Base-by-base conservation (phyloP, 306 rosid genomes). In the Prunus davidiana region DNA sequence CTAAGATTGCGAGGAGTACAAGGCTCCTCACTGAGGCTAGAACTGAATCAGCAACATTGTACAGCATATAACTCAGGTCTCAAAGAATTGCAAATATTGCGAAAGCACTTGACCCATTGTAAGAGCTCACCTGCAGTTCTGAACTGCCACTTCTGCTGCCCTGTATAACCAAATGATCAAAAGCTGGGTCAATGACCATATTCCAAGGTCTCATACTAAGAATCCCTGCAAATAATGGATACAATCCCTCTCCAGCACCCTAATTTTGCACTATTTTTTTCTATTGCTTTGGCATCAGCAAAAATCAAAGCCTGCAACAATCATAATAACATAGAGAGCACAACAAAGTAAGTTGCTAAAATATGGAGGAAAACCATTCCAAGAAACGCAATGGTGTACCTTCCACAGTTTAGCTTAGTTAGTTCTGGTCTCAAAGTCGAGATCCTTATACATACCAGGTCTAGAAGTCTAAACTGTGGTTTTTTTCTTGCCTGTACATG, bases 181-280 rank as follows among this genome's bases (percentile, higher is more conserved):
- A 80, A 12, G 99, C 80, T 67, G 86, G 78, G 79, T 92, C 97
- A 58, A 90, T 86, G 74, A 95, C 97, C 72, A 90, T 87, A 79
- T 89, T 81, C 99, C 99, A 95, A 73, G 99, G 99, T 73, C 90
- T 89, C 99, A 92, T 95, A 12, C 97, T 92, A 64, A 95, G 91
- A 84, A 89, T 82, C 81, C 97, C 99, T 22, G 99, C 99, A 82
- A 95, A 95, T 71, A 95, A 86, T 47, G 90, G 96, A 84, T 89
- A 90, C 64, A 92, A 84, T 87, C 90, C 97, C 77, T 95, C 99
- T 79, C 99, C 99, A 28, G 97, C 97, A 72, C 99, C 99, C 84
- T 92, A 73, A 87, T n/a, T 95, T 95, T 60, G 77, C 84, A 88
- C 99, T 88, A 81, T 91, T 84, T 81, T 92, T 83, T 81, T 95